Evolutionary conservation across 164 flowering plant species (phyloP).

Genomic region (Brasenia schreberi): DNA sequence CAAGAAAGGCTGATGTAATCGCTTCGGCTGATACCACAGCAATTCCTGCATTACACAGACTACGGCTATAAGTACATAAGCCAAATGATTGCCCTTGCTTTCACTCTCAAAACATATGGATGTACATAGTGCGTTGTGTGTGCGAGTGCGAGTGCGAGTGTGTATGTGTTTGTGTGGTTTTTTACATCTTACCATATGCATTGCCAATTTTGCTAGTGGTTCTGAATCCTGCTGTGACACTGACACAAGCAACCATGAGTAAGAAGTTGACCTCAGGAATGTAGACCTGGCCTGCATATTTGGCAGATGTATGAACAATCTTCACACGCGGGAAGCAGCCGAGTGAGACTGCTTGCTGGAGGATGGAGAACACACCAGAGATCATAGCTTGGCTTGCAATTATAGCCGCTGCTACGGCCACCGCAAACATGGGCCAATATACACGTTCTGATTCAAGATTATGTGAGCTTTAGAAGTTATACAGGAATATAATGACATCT

Average conservation of each 20-base stretch:
- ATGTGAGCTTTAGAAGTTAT: not conserved
- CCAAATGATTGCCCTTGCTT: not conserved
- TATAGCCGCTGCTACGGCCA: slow-evolving; percentile 15
- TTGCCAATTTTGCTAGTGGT: slow-evolving; percentile 16
- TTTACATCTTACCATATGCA: slow-evolving; percentile 18
- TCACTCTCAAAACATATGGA: not conserved
- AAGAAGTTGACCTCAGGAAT: slow-evolving; percentile 20
- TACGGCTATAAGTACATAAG: not conserved
- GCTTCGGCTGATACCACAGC: slow-evolving; percentile 15
- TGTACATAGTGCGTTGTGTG: not conserved
- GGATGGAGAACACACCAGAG: slow-evolving; percentile 17
- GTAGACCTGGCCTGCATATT: slow-evolving; percentile 19
- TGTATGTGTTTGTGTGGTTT: not conserved
- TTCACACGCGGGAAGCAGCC: slow-evolving; percentile 23
- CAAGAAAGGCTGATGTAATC: slow-evolving; percentile 11
- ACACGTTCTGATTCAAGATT: slow-evolving; percentile 6
- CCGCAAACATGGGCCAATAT: slow-evolving; percentile 20
- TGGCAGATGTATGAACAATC: slow-evolving; percentile 19
- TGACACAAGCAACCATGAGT: slow-evolving; percentile 23
- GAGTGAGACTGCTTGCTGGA: slow-evolving; percentile 15
- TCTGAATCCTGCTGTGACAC: slow-evolving; percentile 15
- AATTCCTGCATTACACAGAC: slow-evolving; percentile 7
- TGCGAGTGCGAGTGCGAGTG: not conserved
- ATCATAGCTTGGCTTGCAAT: slow-evolving; percentile 22
- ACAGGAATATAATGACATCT: not conserved